A percentile compares a stretch with the other conserved stretches of the same genome.
Evolutionary conservation across 148 eudicot genomes (phyloP).

Genomic region (Cornus florida): DNA sequence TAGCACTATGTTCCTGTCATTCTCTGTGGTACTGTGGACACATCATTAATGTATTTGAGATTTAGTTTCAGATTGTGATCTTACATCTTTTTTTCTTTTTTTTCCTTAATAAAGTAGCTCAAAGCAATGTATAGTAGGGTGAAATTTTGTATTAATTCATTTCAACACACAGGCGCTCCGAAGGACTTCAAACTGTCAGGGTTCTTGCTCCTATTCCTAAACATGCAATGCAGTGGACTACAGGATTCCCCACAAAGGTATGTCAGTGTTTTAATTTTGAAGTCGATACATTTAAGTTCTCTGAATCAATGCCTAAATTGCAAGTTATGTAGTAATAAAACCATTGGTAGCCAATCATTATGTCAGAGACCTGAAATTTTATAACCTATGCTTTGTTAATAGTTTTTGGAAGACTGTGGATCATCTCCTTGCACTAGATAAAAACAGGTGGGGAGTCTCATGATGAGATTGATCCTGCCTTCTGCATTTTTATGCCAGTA

Average conservation of each 20-base stretch:
- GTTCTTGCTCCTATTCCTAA: constrained; percentile 90
- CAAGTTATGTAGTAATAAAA: neutral
- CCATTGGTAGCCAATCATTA: neutral
- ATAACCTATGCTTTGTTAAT: neutral
- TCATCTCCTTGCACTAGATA: neutral
- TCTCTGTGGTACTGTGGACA: neutral
- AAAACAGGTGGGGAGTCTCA: neutral
- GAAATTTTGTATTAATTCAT: constrained; percentile 3
- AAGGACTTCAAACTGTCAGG: constrained; percentile 79
- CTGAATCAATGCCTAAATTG: neutral
- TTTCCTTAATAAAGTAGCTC: too few species aligned
- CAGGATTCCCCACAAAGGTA: constrained; percentile 94
- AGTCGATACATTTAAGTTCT: neutral
- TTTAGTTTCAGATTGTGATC: neutral
- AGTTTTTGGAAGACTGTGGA: neutral
- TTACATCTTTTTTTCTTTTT: too few species aligned
- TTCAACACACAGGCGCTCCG: constrained; percentile 70
- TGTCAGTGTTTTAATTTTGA: neutral
- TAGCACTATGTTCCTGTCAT: neutral
- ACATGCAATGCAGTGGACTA: constrained; percentile 68
- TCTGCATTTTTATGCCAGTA: neutral
- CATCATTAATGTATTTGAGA: neutral
- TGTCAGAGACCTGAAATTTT: neutral
- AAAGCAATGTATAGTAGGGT: too few species aligned
- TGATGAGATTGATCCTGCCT: neutral